These are phyloP conservation scores for Cladosporium sp. DNA, from an alignment of 2,329 filamentous ascomycete genomes.

Conservation along the genomic window DNA sequence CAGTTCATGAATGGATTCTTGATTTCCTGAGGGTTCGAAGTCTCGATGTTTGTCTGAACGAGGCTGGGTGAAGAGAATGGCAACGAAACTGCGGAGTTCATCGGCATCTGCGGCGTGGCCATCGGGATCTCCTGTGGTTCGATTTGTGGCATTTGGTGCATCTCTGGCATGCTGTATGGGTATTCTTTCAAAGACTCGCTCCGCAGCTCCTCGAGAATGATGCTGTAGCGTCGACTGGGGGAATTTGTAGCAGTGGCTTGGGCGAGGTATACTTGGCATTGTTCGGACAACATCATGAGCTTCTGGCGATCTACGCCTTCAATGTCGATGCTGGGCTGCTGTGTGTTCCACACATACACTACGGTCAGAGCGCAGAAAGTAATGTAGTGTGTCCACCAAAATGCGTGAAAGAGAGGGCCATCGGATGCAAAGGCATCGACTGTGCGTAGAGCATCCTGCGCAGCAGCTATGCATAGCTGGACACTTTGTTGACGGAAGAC, in stretches of 20 bases:
- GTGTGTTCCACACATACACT: constrained; percentile 53
- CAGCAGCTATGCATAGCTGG: constrained; percentile 23
- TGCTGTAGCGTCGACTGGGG: constrained; percentile 51
- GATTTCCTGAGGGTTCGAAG: neutral
- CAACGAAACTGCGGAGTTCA: neutral
- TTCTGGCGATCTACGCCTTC: constrained; percentile 23
- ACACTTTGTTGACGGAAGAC: constrained; percentile 19
- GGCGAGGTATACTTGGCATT: constrained; percentile 50
- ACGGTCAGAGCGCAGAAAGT: constrained; percentile 53
- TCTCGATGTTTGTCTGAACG: neutral
- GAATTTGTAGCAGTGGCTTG: constrained; percentile 51
- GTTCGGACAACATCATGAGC: constrained; percentile 48
- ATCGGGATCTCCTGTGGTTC: neutral
- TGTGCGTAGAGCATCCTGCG: constrained; percentile 25
- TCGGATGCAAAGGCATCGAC: constrained; percentile 45
- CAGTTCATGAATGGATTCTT: constrained; percentile 32
- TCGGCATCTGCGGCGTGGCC: neutral
- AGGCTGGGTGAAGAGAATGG: neutral
- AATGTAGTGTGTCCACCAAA: constrained; percentile 55
- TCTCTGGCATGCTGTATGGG: neutral
- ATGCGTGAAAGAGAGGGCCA: constrained; percentile 45
- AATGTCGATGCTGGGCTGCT: constrained; percentile 30
- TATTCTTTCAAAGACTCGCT: constrained; percentile 36
- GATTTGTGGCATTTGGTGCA: neutral
- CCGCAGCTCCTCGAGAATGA: constrained; percentile 51